phyloP scores from a whole-genome alignment of 371 early-diverging fungal species.

The Actinomortierella ambigua region DNA sequence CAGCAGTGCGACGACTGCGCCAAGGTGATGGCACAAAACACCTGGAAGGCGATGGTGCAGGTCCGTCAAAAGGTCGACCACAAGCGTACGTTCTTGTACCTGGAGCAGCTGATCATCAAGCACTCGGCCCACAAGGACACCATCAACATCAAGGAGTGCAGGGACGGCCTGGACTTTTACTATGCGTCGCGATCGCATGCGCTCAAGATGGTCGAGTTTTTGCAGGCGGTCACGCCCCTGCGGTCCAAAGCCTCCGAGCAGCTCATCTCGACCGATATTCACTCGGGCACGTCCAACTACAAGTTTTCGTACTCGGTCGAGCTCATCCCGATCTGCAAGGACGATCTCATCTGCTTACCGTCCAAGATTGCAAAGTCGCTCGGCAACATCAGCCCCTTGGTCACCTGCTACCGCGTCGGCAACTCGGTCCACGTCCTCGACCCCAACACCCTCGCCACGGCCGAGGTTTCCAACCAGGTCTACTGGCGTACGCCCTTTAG shows the following conservation, averaged over 20 bases:
- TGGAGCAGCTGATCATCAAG: constrained; percentile 99
- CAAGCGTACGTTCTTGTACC: constrained; percentile 97
- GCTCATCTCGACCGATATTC: constrained; percentile 97
- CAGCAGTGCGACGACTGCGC: constrained; percentile 99
- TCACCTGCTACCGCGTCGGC: constrained; percentile 85
- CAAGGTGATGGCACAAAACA: constrained; percentile 97
- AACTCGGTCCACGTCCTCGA: constrained; percentile 88
- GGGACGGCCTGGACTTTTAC: constrained; percentile 99
- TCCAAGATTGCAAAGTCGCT: constrained; percentile 81
- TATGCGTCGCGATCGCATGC: constrained; percentile 93
- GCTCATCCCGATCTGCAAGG: constrained; percentile 96
- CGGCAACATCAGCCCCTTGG: constrained; percentile 86
- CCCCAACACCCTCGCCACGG: constrained; percentile 74
- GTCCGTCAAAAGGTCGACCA: constrained; percentile 98
- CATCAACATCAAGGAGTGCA: constrained; percentile 96
- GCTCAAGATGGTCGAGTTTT: constrained; percentile 96
- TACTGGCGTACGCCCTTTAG: constrained; percentile 89
- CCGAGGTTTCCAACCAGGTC: constrained; percentile 75
- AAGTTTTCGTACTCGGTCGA: constrained; percentile 98
- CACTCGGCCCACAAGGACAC: constrained; percentile 97
- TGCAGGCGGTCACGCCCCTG: constrained; percentile 86
- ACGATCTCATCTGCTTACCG: constrained; percentile 95
- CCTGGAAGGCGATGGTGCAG: constrained; percentile 99
- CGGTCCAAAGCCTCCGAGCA: constrained; percentile 93
- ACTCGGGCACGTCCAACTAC: constrained; percentile 91